These are phyloP conservation scores for Candida lessepsii DNA, from an alignment of 805 yeast species.

Conservation along the genomic window DNA sequence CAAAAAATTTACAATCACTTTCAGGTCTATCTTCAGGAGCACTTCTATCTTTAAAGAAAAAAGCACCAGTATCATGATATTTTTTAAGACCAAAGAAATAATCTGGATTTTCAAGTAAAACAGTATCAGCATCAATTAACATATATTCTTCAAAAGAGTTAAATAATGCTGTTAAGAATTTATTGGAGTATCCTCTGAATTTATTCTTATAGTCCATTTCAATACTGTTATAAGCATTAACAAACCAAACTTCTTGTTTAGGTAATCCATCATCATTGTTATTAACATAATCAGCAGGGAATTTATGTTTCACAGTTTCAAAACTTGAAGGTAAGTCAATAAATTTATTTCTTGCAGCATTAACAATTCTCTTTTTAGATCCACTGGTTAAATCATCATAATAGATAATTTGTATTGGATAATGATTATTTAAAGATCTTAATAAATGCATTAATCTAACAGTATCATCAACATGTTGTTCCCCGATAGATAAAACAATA, in stretches of 20 bases:
- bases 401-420: constrained; percentile 37
- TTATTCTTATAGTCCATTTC: constrained; percentile 21
- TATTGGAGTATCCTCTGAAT: constrained; percentile 31
- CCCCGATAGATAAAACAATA: constrained; percentile 32
- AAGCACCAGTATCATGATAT: constrained; percentile 33
- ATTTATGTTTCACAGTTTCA: constrained; percentile 18
- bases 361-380: constrained; percentile 23
- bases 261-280: constrained; percentile 26
- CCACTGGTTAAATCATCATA: constrained; percentile 27
- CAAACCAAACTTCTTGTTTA: constrained; percentile 39
- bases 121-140: constrained; percentile 53
- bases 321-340: constrained; percentile 26
- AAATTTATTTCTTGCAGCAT: constrained; percentile 26
- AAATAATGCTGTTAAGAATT: constrained; percentile 56
- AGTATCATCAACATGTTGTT: constrained; percentile 29
- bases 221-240: constrained; percentile 27
- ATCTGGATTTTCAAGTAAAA: constrained; percentile 31
- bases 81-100: constrained; percentile 30
- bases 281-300: constrained; percentile 23
- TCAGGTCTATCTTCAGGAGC: constrained; percentile 23
- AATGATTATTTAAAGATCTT: constrained; percentile 32
- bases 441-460: constrained; percentile 31
- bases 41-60: constrained; percentile 31
- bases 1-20: constrained; percentile 24
- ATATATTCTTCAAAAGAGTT: constrained; percentile 57